phyloP scores from a whole-genome alignment of 31 red algal species.

The Asparagopsis taxiformis region DNA sequence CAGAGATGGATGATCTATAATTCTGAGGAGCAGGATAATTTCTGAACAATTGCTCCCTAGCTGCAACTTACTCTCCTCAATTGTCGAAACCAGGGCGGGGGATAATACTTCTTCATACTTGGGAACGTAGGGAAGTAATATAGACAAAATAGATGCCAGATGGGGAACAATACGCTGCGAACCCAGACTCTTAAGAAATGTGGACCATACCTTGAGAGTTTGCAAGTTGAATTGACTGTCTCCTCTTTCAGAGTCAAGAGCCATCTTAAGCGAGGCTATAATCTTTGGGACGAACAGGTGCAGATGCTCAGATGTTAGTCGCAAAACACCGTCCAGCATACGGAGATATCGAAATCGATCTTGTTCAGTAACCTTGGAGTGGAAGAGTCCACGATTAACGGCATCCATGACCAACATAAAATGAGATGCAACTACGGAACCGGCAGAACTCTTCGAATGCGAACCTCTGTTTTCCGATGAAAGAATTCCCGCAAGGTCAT shows the following conservation, averaged over 20 bases:
- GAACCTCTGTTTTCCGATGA: neutral
- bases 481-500: slow-evolving; percentile 21
- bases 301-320: slow-evolving; percentile 39
- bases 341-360: slow-evolving; percentile 31
- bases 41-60: slow-evolving; percentile 10
- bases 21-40: slow-evolving; percentile 37
- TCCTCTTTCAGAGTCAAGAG: slow-evolving; percentile 43
- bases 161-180: slow-evolving; percentile 52
- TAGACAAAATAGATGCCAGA: slow-evolving; percentile 50
- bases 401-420: slow-evolving; percentile 84
- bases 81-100: neutral
- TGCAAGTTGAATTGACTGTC: slow-evolving; percentile 4
- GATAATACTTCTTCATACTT: slow-evolving; percentile 23
- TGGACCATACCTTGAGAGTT: slow-evolving; percentile 58
- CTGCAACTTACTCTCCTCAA: neutral
- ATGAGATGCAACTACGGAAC: slow-evolving; percentile 31
- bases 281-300: slow-evolving; percentile 94
- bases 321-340: slow-evolving; percentile 55
- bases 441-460: neutral
- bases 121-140: slow-evolving; percentile 54
- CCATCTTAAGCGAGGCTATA: slow-evolving; percentile 92
- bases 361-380: slow-evolving; percentile 33
- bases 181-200: slow-evolving; percentile 65
- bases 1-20: neutral
- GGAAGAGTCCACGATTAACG: slow-evolving; percentile 62